Conservation (phyloP, 139 green algal genomes). For the Dunaliella primolecta region DNA sequence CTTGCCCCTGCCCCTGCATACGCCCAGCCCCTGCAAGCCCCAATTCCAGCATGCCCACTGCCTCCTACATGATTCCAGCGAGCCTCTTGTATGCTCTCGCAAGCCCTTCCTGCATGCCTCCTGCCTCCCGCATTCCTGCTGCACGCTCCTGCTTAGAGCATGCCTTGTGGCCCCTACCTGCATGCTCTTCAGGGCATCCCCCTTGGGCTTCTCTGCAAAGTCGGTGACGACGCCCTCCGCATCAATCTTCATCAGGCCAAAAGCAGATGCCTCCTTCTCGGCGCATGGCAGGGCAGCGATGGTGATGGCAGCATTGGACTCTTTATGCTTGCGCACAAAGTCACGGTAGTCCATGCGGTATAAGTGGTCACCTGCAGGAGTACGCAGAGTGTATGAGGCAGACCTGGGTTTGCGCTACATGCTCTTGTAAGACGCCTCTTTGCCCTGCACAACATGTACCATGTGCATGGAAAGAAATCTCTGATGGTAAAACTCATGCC, state of each 20-base stretch:
- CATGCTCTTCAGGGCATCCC: conserved; percentile 88
- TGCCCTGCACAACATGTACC: no score
- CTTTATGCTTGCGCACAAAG: conserved; percentile 91
- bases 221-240: conserved; percentile 76
- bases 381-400: not conserved
- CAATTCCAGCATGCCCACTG: no score
- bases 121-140: no score
- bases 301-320: conserved; percentile 92
- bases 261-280: conserved; percentile 84
- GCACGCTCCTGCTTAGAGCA: no score
- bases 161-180: conserved; percentile 20
- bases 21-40: no score
- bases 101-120: no score
- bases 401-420: no score
- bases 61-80: no score
- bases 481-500: not conserved
- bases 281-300: conserved; percentile 93
- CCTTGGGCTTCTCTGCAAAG: conserved; percentile 98
- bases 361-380: conserved; percentile 92
- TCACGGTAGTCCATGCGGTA: conserved; percentile 99
- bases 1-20: no score
- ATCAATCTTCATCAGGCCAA: conserved; percentile 99
- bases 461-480: no score
- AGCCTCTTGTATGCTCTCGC: no score
- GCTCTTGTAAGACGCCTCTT: no score